Evolutionary conservation across 140 eudicot genomes (phyloP), one percentile per base, ranked within the genome.

Genomic region (Flaveria floridana): DNA sequence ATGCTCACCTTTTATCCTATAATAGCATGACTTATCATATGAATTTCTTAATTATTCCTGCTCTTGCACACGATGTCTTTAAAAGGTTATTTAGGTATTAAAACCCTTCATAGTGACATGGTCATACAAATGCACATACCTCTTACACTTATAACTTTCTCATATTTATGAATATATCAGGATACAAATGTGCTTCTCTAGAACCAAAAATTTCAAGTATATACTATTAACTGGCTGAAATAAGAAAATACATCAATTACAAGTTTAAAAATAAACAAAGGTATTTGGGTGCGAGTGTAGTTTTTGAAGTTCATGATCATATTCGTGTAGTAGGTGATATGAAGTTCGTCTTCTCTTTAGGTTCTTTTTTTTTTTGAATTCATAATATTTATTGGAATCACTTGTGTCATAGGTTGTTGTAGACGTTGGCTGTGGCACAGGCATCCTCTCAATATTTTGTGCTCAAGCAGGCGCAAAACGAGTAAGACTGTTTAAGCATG

Each of bases 371-470:
- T 23, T 42, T 66, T 42, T 64, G 8, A 42, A 42, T 19, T 52
- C 28, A 28, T 41, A 25, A 47, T 53, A 68, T 26, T 44, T 19
- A 76, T n/a, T 84, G 42, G 75, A 72, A 69, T 59, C 23, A 21
- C 53, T 56, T 74, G 76, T 68, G 42, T 70, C 79, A 63, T 80
- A 94, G 99, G 99, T 94, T 50, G 97, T 94, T 23, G 91, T 94
- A 73, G 99, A 94, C 76, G 99, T 94, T 80, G 99, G 99, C 20
- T 94, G 99, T 76, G 99, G 99, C 65, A 88, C 99, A 1, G 99
- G 99, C 57, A 94, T 94, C 68, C 91, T 94, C 61, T 90, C 99
- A n/a, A 88, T 94, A 74, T 94, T 94, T 82, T 94, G 99, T 88
- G 99, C 99, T 64, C 99, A 88, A 84, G 99, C 99, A 76, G 99